Base-by-base conservation (phyloP, 2,329 filamentous ascomycete genomes). In the Ophiosphaerella herpotricha region DNA sequence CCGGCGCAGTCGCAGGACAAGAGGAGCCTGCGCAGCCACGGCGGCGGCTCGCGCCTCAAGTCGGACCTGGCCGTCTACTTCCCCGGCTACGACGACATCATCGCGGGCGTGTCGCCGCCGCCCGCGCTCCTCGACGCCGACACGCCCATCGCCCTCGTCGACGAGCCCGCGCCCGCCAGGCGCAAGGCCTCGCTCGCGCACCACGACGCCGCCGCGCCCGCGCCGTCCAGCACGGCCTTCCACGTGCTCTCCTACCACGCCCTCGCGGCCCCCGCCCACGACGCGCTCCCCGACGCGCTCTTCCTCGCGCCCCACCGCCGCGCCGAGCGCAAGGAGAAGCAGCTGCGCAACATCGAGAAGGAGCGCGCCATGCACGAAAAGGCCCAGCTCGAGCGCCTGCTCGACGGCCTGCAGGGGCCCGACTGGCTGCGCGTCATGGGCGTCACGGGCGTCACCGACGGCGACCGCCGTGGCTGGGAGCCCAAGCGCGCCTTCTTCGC, bases 401-500 rank as follows among this genome's bases (percentile, higher is more conserved):
- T 97, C 6, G 91, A 94, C 46, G 91, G 91, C 14, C 81, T 99
- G 1, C 88, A 91, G 69, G 90, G 93, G 2, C 90, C 89, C 50
- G 94, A 97, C 73, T 99, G 94, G 94, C 79, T 97, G 48, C 87
- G 89, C 54, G 84, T 92, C 4, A 91, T 99, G 85, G 94, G 93
- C 23, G 88, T 97, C 31, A 93, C 86, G 57, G 90, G 83, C 33
- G 77, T 95, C 33, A 95, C 91, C 0, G 92, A 97, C 66, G 85
- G 85, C 18, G 90, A 90, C 66, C 93, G 90, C 74, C 94, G 89
- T 71, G 83, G 87, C 26, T 97, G 91, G 72, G 91, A 96, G 72
- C 86, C 88, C 2, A 94, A 94, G 54, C 84, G 94, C 24, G 82
- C 87, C 52, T 86, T 93, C 70, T 96, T 97, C 68, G 88, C 97